Conservation (phyloP, 1,284 basidiomycete genomes). For the Lignosus rhinocerotis region DNA sequence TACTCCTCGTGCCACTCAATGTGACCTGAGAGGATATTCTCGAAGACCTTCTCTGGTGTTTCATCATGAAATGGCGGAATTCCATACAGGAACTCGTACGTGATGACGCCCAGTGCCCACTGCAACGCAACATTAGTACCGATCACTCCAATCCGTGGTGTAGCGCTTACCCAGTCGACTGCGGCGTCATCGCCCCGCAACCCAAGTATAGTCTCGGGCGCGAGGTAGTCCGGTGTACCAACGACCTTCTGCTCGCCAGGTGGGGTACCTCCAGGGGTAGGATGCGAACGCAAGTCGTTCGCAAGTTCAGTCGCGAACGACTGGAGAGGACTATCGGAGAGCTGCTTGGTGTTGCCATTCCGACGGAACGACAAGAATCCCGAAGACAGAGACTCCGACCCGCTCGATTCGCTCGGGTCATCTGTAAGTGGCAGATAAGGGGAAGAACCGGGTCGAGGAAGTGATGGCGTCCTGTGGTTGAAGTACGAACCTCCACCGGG, state of each 20-base stretch:
- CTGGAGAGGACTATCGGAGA: conserved; percentile 73
- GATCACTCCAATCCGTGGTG: not conserved
- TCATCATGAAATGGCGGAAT: conserved; percentile 98
- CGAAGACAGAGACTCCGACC: conserved; percentile 70
- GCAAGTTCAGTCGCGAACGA: conserved; percentile 83
- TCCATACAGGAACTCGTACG: conserved; percentile 98
- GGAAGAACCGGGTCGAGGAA: conserved; percentile 58
- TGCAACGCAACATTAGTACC: conserved; percentile 30
- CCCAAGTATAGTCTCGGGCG: conserved; percentile 95
- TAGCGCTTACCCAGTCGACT: conserved; percentile 87
- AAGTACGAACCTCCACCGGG: conserved; percentile 78
- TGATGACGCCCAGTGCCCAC: conserved; percentile 99
- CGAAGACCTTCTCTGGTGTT: conserved; percentile 95
- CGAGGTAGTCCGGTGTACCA: conserved; percentile 95
- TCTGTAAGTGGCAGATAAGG: conserved; percentile 72
- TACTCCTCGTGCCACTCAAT: conserved; percentile 96
- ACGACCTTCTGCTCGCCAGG: conserved; percentile 91
- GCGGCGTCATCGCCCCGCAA: conserved; percentile 93
- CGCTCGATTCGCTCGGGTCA: conserved; percentile 83
- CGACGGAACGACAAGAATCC: conserved; percentile 57
- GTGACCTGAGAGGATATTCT: conserved; percentile 96
- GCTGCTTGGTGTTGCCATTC: conserved; percentile 38
- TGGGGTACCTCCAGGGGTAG: conserved; percentile 63
- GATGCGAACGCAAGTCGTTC: conserved; percentile 73
- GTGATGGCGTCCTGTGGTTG: conserved; percentile 58